These are phyloP conservation scores for Fusarium caatingaense DNA, from an alignment of 2,329 filamentous ascomycete genomes.

Conservation along the genomic window DNA sequence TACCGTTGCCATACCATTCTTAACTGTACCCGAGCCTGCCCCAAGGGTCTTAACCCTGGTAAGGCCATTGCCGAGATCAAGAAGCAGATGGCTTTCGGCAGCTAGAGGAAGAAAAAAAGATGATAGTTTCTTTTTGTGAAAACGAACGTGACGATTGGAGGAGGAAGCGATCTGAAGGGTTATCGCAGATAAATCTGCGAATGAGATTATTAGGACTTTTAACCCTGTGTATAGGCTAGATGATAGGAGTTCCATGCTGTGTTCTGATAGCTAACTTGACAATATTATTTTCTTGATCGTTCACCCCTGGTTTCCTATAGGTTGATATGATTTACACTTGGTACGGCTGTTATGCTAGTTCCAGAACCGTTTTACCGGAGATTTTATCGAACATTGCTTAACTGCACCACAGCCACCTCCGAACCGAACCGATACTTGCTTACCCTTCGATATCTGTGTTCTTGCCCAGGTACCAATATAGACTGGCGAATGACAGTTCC, in stretches of 20 bases:
- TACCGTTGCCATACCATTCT: constrained; percentile 99
- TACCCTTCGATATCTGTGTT: no score
- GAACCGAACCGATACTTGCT: not conserved
- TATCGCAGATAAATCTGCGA: constrained; percentile 38
- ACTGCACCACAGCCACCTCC: not conserved
- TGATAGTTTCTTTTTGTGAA: constrained; percentile 12
- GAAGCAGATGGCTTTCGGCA: constrained; percentile 84
- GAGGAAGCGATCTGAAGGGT: constrained; percentile 37
- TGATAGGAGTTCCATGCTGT: constrained; percentile 45
- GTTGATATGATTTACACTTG: not conserved
- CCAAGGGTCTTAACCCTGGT: constrained; percentile 97
- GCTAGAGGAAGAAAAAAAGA: constrained; percentile 36
- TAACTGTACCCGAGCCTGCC: constrained; percentile 97
- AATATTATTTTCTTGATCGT: constrained; percentile 44
- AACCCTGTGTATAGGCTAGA: constrained; percentile 47
- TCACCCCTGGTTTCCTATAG: constrained; percentile 14
- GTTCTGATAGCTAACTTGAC: constrained; percentile 45
- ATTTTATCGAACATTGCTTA: not conserved
- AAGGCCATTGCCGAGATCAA: constrained; percentile 97
- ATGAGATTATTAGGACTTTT: constrained; percentile 44
- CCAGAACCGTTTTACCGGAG: not conserved
- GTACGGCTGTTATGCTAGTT: not conserved
- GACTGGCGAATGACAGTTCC: not conserved
- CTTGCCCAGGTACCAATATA: not conserved
- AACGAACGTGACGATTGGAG: constrained; percentile 32